Conservation (phyloP, 2,329 filamentous ascomycete species). For the Aphanocladium album region DNA sequence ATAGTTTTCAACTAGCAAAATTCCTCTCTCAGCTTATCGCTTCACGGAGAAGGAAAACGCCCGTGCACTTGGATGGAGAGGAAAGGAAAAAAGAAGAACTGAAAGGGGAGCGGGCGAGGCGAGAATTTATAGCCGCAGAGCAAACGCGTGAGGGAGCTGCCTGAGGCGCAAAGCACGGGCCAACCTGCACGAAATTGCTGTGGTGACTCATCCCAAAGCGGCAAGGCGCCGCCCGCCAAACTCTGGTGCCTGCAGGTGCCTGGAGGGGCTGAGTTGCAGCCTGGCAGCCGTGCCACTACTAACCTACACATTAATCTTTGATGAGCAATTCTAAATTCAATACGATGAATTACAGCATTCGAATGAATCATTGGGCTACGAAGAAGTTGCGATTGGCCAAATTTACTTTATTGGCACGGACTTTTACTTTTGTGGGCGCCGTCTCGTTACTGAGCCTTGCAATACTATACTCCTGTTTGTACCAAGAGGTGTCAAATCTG, state of each 20-base stretch:
- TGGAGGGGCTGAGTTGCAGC: neutral
- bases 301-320: no score
- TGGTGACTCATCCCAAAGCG: neutral
- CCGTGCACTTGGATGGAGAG: constrained; percentile 59
- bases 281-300: neutral
- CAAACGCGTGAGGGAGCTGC: neutral
- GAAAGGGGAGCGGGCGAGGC: constrained; percentile 22
- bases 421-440: no score
- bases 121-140: constrained; percentile 29
- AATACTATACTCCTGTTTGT: no score
- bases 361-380: no score
- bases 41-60: constrained; percentile 58
- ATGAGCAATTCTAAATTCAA: no score
- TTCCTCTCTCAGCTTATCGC: constrained; percentile 71
- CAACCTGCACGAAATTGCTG: neutral
- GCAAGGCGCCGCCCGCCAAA: neutral
- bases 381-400: no score
- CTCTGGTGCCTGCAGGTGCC: neutral
- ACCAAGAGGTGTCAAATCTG: no score
- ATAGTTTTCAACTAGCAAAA: constrained; percentile 89
- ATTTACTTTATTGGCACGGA: no score
- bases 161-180: constrained; percentile 9
- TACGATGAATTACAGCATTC: no score
- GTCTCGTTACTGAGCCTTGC: no score
- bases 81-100: constrained; percentile 37